Evolutionary conservation across 2,329 filamentous ascomycete species (phyloP).

Genomic region (Epichloe elymi): DNA sequence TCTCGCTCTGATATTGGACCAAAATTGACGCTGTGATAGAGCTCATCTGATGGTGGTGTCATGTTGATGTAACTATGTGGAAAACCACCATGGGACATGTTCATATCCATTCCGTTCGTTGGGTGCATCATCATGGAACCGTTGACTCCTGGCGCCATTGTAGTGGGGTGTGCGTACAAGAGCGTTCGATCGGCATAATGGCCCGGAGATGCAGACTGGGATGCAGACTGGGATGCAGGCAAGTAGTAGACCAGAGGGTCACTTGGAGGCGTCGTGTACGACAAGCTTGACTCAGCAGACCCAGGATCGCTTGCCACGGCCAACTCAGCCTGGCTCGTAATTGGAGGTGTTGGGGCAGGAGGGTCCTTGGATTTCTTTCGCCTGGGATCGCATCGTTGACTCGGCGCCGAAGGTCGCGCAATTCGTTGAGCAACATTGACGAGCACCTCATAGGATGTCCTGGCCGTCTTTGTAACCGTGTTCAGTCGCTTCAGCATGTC

Average conservation of each 20-base stretch:
- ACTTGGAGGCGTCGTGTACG: constrained; percentile 5
- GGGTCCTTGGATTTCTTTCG: constrained; percentile 3
- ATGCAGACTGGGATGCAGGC: neutral
- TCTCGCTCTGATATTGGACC: constrained; percentile 19
- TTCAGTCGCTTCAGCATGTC: constrained; percentile 20
- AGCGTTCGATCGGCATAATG: neutral
- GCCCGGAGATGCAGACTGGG: neutral
- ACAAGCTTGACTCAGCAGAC: neutral
- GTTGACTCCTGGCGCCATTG: neutral
- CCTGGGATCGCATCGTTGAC: constrained; percentile 1
- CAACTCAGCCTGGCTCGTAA: neutral
- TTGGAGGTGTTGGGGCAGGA: constrained; percentile 7
- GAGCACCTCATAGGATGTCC: constrained; percentile 20
- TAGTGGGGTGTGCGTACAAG: neutral
- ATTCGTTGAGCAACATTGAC: constrained; percentile 15
- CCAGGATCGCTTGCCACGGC: constrained; percentile 1
- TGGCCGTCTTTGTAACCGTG: constrained; percentile 18
- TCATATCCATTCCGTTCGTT: constrained; percentile 1
- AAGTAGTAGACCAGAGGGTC: neutral
- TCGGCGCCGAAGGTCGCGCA: neutral
- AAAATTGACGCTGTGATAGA: constrained; percentile 9
- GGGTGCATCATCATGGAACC: neutral
- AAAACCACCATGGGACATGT: neutral
- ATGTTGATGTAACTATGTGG: constrained; percentile 4
- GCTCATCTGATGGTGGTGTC: constrained; percentile 7